Evolutionary conservation across 78 protist species (phyloP).

Genomic region (Dictyostelium citrinum): DNA sequence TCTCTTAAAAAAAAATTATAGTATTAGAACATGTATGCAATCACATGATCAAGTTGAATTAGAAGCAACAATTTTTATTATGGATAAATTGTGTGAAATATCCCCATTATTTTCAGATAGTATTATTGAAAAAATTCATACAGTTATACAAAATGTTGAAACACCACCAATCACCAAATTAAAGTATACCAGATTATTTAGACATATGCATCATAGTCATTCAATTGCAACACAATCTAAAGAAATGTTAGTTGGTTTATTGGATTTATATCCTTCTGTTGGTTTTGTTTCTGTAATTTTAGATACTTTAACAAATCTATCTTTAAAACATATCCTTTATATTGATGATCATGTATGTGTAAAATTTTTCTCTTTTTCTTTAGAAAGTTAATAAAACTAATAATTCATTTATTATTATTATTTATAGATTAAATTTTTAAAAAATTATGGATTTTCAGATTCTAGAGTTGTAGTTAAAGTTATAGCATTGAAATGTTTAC

Average conservation of each 20-base stretch:
- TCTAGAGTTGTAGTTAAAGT: constrained; percentile 53
- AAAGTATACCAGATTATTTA: constrained; percentile 42
- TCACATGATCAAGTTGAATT: constrained; percentile 66
- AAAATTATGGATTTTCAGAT: constrained; percentile 8
- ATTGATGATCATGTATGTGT: constrained; percentile 55
- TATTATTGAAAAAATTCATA: constrained; percentile 49
- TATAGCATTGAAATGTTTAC: constrained; percentile 24
- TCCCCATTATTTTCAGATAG: constrained; percentile 78
- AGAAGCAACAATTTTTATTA: constrained; percentile 40
- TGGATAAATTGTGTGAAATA: constrained; percentile 63
- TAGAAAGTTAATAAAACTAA: too few relatives aligned
- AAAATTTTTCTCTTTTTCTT: too few relatives aligned
- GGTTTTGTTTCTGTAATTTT: constrained; percentile 6
- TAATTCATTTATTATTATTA: background rate
- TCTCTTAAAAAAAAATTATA: too few relatives aligned
- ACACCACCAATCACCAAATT: constrained; percentile 59
- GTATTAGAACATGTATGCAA: constrained; percentile 47
- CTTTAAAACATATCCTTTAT: constrained; percentile 37
- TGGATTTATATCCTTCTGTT: constrained; percentile 55
- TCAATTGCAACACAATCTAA: constrained; percentile 47
- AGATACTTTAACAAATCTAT: constrained; percentile 36
- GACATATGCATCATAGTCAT: constrained; percentile 73
- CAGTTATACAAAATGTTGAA: constrained; percentile 47
- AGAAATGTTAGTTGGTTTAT: constrained; percentile 30
- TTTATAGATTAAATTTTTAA: constrained; percentile 31